Conservation (phyloP, 163 green algal species). For the Chlamydomonas reinhardtii region DNA sequence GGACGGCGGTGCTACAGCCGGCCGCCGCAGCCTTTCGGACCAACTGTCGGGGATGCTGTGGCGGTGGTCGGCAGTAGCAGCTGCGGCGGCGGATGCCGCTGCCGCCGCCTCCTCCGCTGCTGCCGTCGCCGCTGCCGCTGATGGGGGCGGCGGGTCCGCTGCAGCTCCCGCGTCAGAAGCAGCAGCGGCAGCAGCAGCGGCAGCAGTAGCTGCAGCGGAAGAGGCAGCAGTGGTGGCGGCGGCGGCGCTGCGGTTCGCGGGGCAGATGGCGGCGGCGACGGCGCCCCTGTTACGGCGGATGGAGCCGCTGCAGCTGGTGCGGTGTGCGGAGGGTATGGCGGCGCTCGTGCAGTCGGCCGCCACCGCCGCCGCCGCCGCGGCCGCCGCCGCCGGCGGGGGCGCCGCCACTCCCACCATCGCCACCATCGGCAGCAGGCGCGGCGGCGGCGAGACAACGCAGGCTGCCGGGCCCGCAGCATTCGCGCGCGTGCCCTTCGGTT, state of each 20-base stretch:
- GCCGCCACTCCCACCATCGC: too few relatives aligned
- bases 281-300: not conserved
- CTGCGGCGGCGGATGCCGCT: not conserved
- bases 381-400: too few relatives aligned
- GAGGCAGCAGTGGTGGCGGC: not conserved
- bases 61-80: not conserved
- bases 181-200: not conserved
- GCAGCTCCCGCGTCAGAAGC: too few relatives aligned
- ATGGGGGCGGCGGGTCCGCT: too few relatives aligned
- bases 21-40: not conserved
- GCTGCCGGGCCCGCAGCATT: too few relatives aligned
- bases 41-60: slow-evolving; percentile 23
- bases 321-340: slow-evolving; percentile 38
- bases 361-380: too few relatives aligned
- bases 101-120: not conserved
- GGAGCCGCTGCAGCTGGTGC: slow-evolving; percentile 12
- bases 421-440: too few relatives aligned
- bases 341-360: not conserved
- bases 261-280: slow-evolving; percentile 20
- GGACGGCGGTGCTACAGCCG: not conserved
- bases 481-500: too few relatives aligned
- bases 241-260: not conserved
- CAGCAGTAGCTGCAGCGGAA: not conserved
- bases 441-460: too few relatives aligned
- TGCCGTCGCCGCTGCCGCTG: too few relatives aligned